These are phyloP conservation scores for Metschnikowia amazonensis DNA, from an alignment of 805 yeast species.

Conservation along the genomic window DNA sequence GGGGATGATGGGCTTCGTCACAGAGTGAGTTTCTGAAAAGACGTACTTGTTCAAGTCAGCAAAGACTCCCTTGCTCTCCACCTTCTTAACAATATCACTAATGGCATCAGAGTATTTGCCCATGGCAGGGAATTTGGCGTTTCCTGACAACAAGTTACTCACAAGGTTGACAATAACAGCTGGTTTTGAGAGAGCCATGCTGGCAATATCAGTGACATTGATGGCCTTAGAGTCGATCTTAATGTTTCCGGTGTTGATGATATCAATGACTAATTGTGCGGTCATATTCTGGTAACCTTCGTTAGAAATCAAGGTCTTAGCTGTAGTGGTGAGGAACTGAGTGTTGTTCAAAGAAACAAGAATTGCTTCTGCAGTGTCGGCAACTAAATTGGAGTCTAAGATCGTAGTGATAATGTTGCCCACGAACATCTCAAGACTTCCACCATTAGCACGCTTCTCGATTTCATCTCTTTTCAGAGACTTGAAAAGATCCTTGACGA, in stretches of 20 bases:
- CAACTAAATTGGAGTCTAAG: conserved; percentile 27
- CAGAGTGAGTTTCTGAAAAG: conserved; percentile 25
- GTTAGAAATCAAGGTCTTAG: conserved; percentile 34
- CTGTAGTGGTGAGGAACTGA: conserved; percentile 34
- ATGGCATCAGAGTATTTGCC: conserved; percentile 32
- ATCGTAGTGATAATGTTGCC: conserved; percentile 27
- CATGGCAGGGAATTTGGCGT: conserved; percentile 13
- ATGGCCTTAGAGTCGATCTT: conserved; percentile 20
- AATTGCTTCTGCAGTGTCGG: conserved; percentile 23
- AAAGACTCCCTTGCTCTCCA: conserved; percentile 36
- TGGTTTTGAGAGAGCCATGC: conserved; percentile 25
- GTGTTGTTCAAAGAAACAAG: conserved; percentile 39
- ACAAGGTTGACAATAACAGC: conserved; percentile 19
- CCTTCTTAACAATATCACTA: conserved; percentile 26
- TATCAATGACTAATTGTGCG: conserved; percentile 28
- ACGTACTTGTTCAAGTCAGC: conserved; percentile 34
- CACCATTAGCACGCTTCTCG: conserved; percentile 18
- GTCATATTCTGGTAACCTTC: conserved; percentile 36
- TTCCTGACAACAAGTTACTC: conserved; percentile 24
- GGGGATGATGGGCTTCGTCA: conserved; percentile 16
- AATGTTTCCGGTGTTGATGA: conserved; percentile 27
- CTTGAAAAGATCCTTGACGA: conserved; percentile 23
- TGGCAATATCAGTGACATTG: conserved; percentile 27
- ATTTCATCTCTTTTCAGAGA: conserved; percentile 18
- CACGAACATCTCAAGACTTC: conserved; percentile 26